Evolutionary conservation across 495 filamentous ascomycete genomes (phyloP).

Genomic region (Umbilicaria muhlenbergii): DNA sequence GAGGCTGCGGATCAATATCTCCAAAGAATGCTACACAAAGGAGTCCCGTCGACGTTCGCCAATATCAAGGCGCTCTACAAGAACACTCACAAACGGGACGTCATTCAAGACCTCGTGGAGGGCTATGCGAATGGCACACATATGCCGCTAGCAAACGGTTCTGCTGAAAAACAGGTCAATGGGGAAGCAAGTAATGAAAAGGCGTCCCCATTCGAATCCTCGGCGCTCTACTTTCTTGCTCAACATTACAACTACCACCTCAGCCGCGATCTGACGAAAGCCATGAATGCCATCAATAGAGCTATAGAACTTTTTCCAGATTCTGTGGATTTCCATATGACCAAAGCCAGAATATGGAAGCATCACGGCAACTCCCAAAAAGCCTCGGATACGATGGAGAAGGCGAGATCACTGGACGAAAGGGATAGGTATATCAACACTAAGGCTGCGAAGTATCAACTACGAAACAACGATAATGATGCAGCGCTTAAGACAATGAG

Average conservation of each 20-base stretch:
- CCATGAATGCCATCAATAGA: constrained; percentile 68
- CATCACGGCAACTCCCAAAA: constrained; percentile 67
- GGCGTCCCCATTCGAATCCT: constrained; percentile 48
- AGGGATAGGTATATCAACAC: constrained; percentile 96
- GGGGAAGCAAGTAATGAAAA: constrained; percentile 28
- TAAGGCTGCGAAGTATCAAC: constrained; percentile 92
- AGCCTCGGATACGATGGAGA: constrained; percentile 77
- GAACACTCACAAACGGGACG: constrained; percentile 57
- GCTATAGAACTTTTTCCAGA: constrained; percentile 58
- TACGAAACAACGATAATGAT: constrained; percentile 83
- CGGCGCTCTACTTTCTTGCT: constrained; percentile 79
- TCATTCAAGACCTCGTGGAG: constrained; percentile 60
- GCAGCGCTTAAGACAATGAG: constrained; percentile 76
- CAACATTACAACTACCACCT: constrained; percentile 93
- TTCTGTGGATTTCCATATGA: constrained; percentile 87
- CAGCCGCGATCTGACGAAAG: constrained; percentile 69
- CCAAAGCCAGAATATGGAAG: constrained; percentile 88
- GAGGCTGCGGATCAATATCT: constrained; percentile 68
- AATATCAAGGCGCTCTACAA: constrained; percentile 87
- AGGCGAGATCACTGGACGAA: constrained; percentile 67
- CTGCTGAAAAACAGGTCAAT: constrained; percentile 29
- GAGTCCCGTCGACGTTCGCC: constrained; percentile 90
- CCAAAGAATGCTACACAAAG: constrained; percentile 76
- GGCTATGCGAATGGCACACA: constrained; percentile 45
- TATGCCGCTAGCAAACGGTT: constrained; percentile 28